Percentiles rank a stretch among this genome's conserved stretches.
phyloP scores from a whole-genome alignment of 2,329 filamentous ascomycete species.

The Dendrostoma leiphaemia region DNA sequence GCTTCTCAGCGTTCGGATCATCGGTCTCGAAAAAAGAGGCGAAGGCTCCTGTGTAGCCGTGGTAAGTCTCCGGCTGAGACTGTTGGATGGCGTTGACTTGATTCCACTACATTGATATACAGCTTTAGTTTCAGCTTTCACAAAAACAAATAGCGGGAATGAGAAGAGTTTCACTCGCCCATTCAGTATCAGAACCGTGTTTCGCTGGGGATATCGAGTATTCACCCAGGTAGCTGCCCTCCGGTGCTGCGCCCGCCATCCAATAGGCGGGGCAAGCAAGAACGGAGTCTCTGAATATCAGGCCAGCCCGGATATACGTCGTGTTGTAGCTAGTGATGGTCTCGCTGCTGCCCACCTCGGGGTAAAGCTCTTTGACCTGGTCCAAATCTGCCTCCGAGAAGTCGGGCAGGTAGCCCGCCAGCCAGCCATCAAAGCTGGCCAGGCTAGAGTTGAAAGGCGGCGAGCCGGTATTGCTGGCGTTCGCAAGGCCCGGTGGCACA shows the following conservation, averaged over 20 bases:
- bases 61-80: constrained; percentile 50
- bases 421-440: constrained; percentile 50
- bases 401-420: constrained; percentile 50
- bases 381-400: constrained; percentile 39
- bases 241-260: constrained; percentile 44
- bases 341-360: constrained; percentile 44
- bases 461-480: constrained; percentile 27
- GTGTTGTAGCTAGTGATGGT: constrained; percentile 45
- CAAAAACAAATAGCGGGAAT: not conserved
- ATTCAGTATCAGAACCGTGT: constrained; percentile 57
- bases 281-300: constrained; percentile 57
- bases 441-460: constrained; percentile 48
- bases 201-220: constrained; percentile 59
- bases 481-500: constrained; percentile 47
- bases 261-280: constrained; percentile 60
- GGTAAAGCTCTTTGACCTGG: constrained; percentile 45
- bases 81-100: constrained; percentile 50
- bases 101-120: constrained; percentile 47
- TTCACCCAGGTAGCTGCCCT: constrained; percentile 52
- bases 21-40: constrained; percentile 60
- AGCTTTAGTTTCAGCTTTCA: not conserved
- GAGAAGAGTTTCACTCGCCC: constrained; percentile 36
- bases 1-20: constrained; percentile 55
- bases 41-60: constrained; percentile 56
- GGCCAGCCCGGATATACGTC: constrained; percentile 49